A percentile compares a stretch with the other conserved stretches of the same genome.
Evolutionary conservation across 2,329 filamentous ascomycete species (phyloP).

Genomic region (Coniochaeta sp.): DNA sequence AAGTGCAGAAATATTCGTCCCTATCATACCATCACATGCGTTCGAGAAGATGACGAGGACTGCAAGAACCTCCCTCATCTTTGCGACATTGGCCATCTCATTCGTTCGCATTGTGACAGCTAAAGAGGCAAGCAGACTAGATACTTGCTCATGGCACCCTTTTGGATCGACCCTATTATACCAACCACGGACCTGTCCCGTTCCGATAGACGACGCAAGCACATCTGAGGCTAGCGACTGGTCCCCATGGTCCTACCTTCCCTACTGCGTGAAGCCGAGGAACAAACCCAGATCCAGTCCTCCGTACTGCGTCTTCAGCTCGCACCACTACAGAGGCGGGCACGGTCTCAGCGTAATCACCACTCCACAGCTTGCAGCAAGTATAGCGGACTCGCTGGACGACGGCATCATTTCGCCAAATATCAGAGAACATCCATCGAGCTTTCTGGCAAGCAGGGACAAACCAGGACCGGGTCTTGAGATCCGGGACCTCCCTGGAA

Average conservation of each 20-base stretch:
- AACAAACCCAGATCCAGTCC: slow-evolving; percentile 1
- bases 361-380: slow-evolving; percentile 14
- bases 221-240: background rate
- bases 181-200: background rate
- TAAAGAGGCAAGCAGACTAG: background rate
- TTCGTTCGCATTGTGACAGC: background rate
- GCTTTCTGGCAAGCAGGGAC: slow-evolving; percentile 1
- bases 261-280: slow-evolving; percentile 9
- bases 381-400: slow-evolving; percentile 12
- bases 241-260: slow-evolving; percentile 12
- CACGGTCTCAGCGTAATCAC: slow-evolving; percentile 18
- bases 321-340: slow-evolving; percentile 11
- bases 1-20: background rate
- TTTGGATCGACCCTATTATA: background rate
- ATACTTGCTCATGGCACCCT: background rate
- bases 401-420: slow-evolving; percentile 10
- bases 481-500: slow-evolving; percentile 11
- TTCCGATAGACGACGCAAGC: background rate
- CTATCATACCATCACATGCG: background rate
- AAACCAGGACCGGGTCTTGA: slow-evolving; percentile 3
- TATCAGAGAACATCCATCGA: slow-evolving; percentile 8
- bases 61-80: background rate
- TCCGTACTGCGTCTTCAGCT: slow-evolving; percentile 17
- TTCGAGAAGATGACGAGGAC: background rate
- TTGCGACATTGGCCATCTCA: background rate